Base-by-base conservation (phyloP, 1,139 yeast genomes). In the Schizosaccharomyces versatilis region DNA sequence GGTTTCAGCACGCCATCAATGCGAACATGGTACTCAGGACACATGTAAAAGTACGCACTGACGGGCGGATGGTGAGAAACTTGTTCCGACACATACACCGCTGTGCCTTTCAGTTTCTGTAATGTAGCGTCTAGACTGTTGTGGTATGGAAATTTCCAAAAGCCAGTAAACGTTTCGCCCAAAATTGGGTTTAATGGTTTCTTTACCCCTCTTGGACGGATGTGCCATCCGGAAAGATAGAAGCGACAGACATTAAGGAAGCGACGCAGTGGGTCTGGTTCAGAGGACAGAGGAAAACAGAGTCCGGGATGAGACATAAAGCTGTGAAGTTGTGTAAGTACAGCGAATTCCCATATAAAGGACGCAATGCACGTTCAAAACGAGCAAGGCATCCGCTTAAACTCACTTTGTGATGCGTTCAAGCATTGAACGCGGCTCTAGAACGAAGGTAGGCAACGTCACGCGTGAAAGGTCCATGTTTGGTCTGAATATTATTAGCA, bases 161-260 rank as follows among this genome's bases (percentile, higher is more conserved):
- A 88, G 64, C 95, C 82, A 15, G 84, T 74, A 66, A 85, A 90
- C 61, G 81, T 75, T 66, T 90, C 98, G 38, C 97, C 97, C 38
- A 90, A 68, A 6, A 93, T 86, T 0, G 98, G 98, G 63, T 90
- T 90, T 62, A 90, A 72, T 0, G 98, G 98, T 68, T 90, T 90
- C 67, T 93, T 90, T 10, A 90, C 98, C 0, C 97, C 98, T 65
- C 88, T 90, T 32, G 98, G 98, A 1, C 96, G 93, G 65, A 90
- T 88, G 65, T 90, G 97, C 97, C 97, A 90, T 53, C 94, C 86
- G 1, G 95, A 78, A 65, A 90, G 72, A 65, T 88, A 90, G 95
- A 95, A 90, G 62, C 80, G 55, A 10, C 41, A 38, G 8, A 90
- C 79, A 52, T 76, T 69, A 7, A 84, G 66, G 63, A 90, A 88